Percentiles rank a stretch among this genome's conserved stretches.
Conservation (phyloP, 2,329 filamentous ascomycete species). For the Leptosphaerulina australis region DNA sequence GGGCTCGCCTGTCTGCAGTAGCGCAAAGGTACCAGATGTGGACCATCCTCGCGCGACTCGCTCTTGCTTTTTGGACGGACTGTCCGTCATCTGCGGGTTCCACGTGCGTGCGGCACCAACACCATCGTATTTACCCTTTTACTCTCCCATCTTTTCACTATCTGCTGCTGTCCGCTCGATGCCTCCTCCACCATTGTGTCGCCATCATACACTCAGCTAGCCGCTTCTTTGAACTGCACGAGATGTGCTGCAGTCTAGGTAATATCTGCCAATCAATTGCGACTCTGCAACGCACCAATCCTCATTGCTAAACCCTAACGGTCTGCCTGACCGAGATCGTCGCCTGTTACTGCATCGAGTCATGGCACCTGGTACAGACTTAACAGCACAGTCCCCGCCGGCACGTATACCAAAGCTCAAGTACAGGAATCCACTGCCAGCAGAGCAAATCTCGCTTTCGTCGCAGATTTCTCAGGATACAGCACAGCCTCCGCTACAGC, state of each 20-base stretch:
- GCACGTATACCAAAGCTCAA: slow-evolving; percentile 44
- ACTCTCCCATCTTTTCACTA: slow-evolving; percentile 1
- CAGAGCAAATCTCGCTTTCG: slow-evolving; percentile 26
- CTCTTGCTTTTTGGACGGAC: slow-evolving; percentile 10
- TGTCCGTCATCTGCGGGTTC: slow-evolving; percentile 16
- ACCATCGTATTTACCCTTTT: slow-evolving; percentile 6
- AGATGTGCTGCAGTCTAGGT: slow-evolving; percentile 23
- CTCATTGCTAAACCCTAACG: slow-evolving; percentile 27
- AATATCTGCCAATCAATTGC: slow-evolving; percentile 31
- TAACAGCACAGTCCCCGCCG: slow-evolving; percentile 34
- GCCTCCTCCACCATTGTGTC: not conserved
- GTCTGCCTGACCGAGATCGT: slow-evolving; percentile 34
- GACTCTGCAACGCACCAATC: slow-evolving; percentile 16
- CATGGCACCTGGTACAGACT: slow-evolving; percentile 37
- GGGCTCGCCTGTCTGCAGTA: slow-evolving; percentile 6
- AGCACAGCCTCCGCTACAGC: slow-evolving; percentile 13
- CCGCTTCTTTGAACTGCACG: slow-evolving; percentile 22
- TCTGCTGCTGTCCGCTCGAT: slow-evolving; percentile 5
- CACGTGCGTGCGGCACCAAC: slow-evolving; percentile 17
- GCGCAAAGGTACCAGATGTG: slow-evolving; percentile 12
- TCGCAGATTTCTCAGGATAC: slow-evolving; percentile 11
- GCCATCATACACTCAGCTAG: slow-evolving; percentile 16
- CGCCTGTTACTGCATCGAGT: slow-evolving; percentile 29
- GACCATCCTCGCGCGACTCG: slow-evolving; percentile 11
- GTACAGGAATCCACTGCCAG: slow-evolving; percentile 41